Percentiles rank a stretch among this genome's conserved stretches.
phyloP scores from a whole-genome alignment of 805 yeast genomes.

The Saccharomycopsis sp. region DNA sequence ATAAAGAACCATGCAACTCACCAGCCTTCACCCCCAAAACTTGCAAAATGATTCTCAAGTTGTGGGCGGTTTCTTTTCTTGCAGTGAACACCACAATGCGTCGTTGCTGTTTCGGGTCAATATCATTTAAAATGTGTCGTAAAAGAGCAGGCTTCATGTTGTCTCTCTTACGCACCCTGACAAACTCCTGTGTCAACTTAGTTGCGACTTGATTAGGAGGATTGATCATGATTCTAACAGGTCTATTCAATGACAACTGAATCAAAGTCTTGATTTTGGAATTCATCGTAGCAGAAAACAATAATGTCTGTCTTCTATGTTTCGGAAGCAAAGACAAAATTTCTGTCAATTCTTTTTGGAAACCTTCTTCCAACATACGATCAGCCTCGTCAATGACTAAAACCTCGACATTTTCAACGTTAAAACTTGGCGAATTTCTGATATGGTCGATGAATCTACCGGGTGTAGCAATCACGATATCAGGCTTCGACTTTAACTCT shows the following conservation, averaged over 20 bases:
- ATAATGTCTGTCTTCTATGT: constrained; percentile 85
- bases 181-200: constrained; percentile 89
- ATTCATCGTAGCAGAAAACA: constrained; percentile 96
- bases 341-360: constrained; percentile 89
- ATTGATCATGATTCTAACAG: constrained; percentile 91
- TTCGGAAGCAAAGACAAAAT: constrained; percentile 79
- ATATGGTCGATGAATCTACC: constrained; percentile 98
- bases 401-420: constrained; percentile 85
- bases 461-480: constrained; percentile 94
- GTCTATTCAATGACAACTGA: constrained; percentile 78
- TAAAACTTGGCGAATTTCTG: constrained; percentile 87
- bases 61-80: constrained; percentile 85
- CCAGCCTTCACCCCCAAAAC: constrained; percentile 67
- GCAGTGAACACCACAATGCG: constrained; percentile 87
- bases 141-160: constrained; percentile 74
- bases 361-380: constrained; percentile 98
- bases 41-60: constrained; percentile 66
- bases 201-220: constrained; percentile 92
- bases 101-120: constrained; percentile 53
- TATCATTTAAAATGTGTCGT: constrained; percentile 55
- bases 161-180: constrained; percentile 88
- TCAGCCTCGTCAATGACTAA: constrained; percentile 96
- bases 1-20: constrained; percentile 74
- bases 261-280: constrained; percentile 82
- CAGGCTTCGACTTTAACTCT: constrained; percentile 86